Percentiles rank a stretch among this genome's conserved stretches.
Evolutionary conservation across 2,329 filamentous ascomycete species (phyloP).

Genomic region (Venturia oleaginea): DNA sequence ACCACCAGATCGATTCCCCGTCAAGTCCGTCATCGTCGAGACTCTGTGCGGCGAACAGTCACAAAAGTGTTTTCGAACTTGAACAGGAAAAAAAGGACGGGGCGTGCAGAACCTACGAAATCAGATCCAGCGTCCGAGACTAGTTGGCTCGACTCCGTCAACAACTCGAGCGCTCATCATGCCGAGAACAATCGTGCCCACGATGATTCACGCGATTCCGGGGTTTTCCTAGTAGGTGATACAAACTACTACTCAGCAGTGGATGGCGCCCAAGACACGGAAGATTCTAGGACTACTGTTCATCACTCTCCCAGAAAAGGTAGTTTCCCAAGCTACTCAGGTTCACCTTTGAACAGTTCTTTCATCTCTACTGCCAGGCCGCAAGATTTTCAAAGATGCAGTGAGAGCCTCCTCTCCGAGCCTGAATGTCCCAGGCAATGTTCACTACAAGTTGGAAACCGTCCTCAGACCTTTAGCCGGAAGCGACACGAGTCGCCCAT

Average conservation of each 20-base stretch:
- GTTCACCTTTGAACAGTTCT: neutral
- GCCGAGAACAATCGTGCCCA: neutral
- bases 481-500: neutral
- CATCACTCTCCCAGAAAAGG: neutral
- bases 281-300: neutral
- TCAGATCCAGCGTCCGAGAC: neutral
- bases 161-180: neutral
- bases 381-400: neutral
- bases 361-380: neutral
- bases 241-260: neutral
- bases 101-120: neutral
- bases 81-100: constrained; percentile 3
- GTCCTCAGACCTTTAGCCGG: neutral
- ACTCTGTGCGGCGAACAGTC: constrained; percentile 3
- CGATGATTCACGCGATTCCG: neutral
- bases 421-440: neutral
- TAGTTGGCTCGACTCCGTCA: neutral
- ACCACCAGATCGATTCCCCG: neutral
- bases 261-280: neutral
- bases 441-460: neutral
- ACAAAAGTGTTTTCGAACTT: constrained; percentile 3
- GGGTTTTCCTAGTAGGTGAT: neutral
- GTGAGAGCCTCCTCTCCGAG: neutral
- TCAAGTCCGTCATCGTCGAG: constrained; percentile 4
- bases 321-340: neutral